Base-by-base conservation (phyloP, 352 stramenopile species). In the Phytophthora cryptogea region DNA sequence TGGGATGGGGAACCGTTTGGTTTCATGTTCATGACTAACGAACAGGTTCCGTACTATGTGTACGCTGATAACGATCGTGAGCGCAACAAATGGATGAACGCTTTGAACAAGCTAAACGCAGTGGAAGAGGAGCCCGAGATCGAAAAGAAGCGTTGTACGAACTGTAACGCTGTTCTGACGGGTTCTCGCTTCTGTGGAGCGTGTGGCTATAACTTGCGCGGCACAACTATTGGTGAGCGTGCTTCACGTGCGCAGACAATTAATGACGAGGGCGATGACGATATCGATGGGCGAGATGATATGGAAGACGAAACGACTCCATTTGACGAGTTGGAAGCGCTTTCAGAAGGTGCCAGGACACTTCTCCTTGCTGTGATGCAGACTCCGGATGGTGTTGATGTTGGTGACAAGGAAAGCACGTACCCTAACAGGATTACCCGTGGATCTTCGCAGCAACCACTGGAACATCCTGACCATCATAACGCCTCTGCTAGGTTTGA, bases 21-120 rank as follows among this genome's bases (percentile, higher is more conserved):
- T 3, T 96, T 96, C 59, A 95, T 94, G 86, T 96, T 96, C 63
- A 90, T 92, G 74, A 96, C 88, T 14, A 89, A 66, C 32, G 88
- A 96, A 39, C 84, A 93, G 53, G 82, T 95, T n/a, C 88, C 88
- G 31, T 96, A 95, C 67, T 96, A 95, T 54, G 88, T 96, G 32
- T 96, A 94, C 58, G 88, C 88, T 0, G 88, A 95, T 63, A 96
- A 92, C 37, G 86, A 95, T 49, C 82, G 84, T 2, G 86, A 96
- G 61, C 88, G 86, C 30, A 89, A 76, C 36, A 94, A 95, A 59
- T 96, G 88, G 88, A 92, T 96, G 76, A 90, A 80, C 17, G 88
- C 88, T 13, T 69, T 96, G 39, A 69, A 83, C 30, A 95, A 95
- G 62, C 60, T 94, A 10, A 92, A 77, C 8, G 57, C 78, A 0